A percentile compares a stretch with the other conserved stretches of the same genome.
phyloP scores from a whole-genome alignment of 768 basidiomycete genomes.

The Trametes meyenii region DNA sequence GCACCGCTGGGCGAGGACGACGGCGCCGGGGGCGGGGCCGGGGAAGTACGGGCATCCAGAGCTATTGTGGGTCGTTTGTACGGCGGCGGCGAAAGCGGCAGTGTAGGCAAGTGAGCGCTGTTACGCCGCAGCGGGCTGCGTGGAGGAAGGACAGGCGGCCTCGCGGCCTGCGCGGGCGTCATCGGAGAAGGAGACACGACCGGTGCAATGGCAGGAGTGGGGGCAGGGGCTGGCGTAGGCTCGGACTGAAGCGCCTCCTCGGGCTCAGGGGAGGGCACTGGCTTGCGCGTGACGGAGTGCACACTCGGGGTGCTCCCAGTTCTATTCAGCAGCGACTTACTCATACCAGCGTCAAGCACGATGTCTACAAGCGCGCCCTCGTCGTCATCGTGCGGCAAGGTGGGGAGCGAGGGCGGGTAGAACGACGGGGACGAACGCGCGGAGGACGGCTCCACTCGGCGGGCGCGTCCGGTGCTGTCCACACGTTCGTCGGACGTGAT shows the following conservation, averaged over 20 bases:
- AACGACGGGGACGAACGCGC: slow-evolving; percentile 22
- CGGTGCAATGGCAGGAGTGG: neutral
- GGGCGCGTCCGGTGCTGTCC: neutral
- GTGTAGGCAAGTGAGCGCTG: slow-evolving; percentile 4
- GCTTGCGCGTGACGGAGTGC: slow-evolving; percentile 12
- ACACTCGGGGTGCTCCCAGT: slow-evolving; percentile 4
- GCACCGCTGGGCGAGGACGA: neutral
- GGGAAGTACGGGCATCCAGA: neutral
- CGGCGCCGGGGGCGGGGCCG: slow-evolving; percentile 1
- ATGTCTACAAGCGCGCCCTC: slow-evolving; percentile 15
- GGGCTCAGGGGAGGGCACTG: slow-evolving; percentile 12
- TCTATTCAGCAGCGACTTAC: neutral
- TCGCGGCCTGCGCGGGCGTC: slow-evolving; percentile 10
- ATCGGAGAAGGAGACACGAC: slow-evolving; percentile 12
- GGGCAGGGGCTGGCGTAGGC: neutral
- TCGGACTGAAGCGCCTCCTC: neutral
- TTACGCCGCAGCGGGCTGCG: slow-evolving; percentile 26
- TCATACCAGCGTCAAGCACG: neutral
- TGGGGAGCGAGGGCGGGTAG: slow-evolving; percentile 20
- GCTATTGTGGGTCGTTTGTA: slow-evolving; percentile 4
- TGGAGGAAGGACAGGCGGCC: slow-evolving; percentile 21
- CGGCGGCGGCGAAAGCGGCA: slow-evolving; percentile 14
- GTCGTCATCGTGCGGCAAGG: slow-evolving; percentile 1
- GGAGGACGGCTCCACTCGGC: slow-evolving; percentile 4
- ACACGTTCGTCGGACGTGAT: slow-evolving; percentile 16